These are phyloP conservation scores for Astrothelium macrocarpum DNA, from an alignment of 495 filamentous ascomycete species.

Conservation along the genomic window DNA sequence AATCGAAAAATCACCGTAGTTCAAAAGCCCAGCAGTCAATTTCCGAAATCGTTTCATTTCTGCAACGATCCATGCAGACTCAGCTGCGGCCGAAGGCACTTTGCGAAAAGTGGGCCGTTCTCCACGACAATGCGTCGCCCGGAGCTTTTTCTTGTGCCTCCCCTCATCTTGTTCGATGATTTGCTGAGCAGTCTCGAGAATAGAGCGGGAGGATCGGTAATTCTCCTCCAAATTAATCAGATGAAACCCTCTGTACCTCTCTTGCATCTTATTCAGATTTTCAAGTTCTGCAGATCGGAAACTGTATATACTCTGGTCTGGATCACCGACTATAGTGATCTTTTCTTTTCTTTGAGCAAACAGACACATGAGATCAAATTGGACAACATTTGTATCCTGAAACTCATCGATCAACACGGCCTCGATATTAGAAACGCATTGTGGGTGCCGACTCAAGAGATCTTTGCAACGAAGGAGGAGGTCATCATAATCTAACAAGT, in stretches of 20 bases:
- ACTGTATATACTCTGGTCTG: slow-evolving; percentile 97
- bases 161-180: slow-evolving; percentile 88
- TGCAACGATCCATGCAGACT: slow-evolving; percentile 80
- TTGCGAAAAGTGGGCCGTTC: slow-evolving; percentile 76
- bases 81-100: slow-evolving; percentile 58
- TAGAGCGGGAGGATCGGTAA: slow-evolving; percentile 88
- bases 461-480: slow-evolving; percentile 76
- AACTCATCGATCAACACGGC: slow-evolving; percentile 95
- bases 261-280: slow-evolving; percentile 72
- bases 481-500: slow-evolving; percentile 93
- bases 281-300: slow-evolving; percentile 95
- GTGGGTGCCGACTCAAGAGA: slow-evolving; percentile 63
- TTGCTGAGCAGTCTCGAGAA: slow-evolving; percentile 67
- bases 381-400: slow-evolving; percentile 91
- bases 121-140: slow-evolving; percentile 72
- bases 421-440: slow-evolving; percentile 86
- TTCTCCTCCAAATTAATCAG: slow-evolving; percentile 89
- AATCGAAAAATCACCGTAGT: slow-evolving; percentile 72
- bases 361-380: slow-evolving; percentile 90
- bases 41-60: slow-evolving; percentile 67
- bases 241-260: slow-evolving; percentile 64
- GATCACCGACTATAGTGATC: slow-evolving; percentile 94
- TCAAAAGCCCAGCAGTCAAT: slow-evolving; percentile 63
- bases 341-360: slow-evolving; percentile 62
- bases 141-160: slow-evolving; percentile 66